Evolutionary conservation across 1,284 basidiomycete genomes (phyloP), one percentile per base, ranked within the genome.

Genomic region (Ceratobasidium sp.): DNA sequence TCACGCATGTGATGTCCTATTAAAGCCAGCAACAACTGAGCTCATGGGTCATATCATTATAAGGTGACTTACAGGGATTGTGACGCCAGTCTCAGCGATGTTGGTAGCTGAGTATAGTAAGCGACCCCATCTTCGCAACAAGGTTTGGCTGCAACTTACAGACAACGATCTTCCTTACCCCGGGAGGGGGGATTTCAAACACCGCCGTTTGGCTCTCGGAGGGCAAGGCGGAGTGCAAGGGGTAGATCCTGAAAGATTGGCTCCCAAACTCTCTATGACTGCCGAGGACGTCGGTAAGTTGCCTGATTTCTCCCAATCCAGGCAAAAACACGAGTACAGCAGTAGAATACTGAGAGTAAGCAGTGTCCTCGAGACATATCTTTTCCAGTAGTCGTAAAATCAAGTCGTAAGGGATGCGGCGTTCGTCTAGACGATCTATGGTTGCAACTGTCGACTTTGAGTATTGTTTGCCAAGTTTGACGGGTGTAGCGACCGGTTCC

Each of bases 1-100:
- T 96, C 14, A 99, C 97, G 77, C 96, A 97, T 1, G 97, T 98
- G 72, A 98, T 94, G 78, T 99, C 97, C 3, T 97, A 32, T 97
- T 73, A 99, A 98, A 36, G 30, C 9, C 52, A 50, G 32, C n/a
- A 6, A 69, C 71, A 21, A 65, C n/a, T n/a, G n/a, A n/a, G n/a
- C n/a, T n/a, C n/a, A n/a, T 70, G 23, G 18, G 32, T 8, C 39
- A 34, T 32, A 52, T 30, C n/a, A 21, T 50, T 18, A 6, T 6
- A 36, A 10, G 21, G 21, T 2, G 5, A 36, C 55, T 46, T 58
- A 58, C 55, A 36, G 62, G 55, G 34, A 69, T 69, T 0, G 97
- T 99, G 73, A 99, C 93, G 80, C 97, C 97, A 16, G 94, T 97
- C 80, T 97, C 94, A 32, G 93, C 89, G 76, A 93, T 91, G 77